These are phyloP conservation scores for Pichia membranifaciens DNA, from an alignment of 805 yeast genomes.

Conservation along the genomic window DNA sequence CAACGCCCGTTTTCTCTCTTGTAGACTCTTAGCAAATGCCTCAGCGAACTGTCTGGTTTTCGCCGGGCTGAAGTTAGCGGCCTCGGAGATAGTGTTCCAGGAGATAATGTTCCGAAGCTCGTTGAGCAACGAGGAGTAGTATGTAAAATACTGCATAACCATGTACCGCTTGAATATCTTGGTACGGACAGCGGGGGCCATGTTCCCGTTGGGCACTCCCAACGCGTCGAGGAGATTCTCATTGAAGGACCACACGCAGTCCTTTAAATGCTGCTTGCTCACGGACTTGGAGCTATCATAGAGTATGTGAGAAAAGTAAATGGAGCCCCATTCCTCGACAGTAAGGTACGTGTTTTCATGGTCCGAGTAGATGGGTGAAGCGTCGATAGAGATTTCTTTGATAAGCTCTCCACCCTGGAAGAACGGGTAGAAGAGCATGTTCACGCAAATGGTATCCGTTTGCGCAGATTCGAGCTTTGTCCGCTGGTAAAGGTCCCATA, in stretches of 20 bases:
- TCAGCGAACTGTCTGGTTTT: constrained; percentile 7
- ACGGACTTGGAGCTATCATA: not conserved
- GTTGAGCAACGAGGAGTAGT: constrained; percentile 17
- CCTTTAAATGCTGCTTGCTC: constrained; percentile 11
- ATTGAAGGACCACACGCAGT: constrained; percentile 24
- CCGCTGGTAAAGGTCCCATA: constrained; percentile 17
- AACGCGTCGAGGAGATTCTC: constrained; percentile 17
- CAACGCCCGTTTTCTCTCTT: constrained; percentile 16
- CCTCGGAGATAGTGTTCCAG: constrained; percentile 4
- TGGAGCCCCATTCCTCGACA: constrained; percentile 23
- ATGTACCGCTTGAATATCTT: constrained; percentile 18
- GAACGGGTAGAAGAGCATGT: constrained; percentile 24
- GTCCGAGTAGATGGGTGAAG: constrained; percentile 13
- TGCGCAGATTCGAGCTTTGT: not conserved
- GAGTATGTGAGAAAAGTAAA: constrained; percentile 24
- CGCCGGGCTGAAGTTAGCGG: not conserved
- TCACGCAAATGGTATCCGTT: not conserved
- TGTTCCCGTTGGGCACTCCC: constrained; percentile 17
- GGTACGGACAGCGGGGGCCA: constrained; percentile 23
- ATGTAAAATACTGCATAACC: constrained; percentile 19
- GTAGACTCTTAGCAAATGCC: constrained; percentile 11
- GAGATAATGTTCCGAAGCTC: constrained; percentile 1
- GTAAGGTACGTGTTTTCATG: constrained; percentile 18
- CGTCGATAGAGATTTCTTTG: constrained; percentile 15
- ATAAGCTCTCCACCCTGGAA: constrained; percentile 19